These are phyloP conservation scores for Ananas comosus DNA, from an alignment of 176 grass and related monocot species.

Conservation along the genomic window DNA sequence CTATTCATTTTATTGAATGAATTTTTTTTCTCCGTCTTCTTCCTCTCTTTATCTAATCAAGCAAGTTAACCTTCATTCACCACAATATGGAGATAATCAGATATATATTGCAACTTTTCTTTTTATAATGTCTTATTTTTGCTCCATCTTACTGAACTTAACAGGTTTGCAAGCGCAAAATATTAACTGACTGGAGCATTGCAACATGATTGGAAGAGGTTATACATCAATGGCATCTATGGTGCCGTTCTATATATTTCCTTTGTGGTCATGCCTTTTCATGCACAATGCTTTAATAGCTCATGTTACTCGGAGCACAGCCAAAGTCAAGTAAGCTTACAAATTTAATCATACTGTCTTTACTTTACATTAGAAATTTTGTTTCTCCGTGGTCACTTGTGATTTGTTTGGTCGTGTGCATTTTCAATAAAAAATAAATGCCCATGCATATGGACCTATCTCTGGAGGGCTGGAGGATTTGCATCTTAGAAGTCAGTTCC, in stretches of 20 bases:
- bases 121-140: not conserved
- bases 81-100: not conserved
- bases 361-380: no score
- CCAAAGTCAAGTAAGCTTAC: conserved; percentile 54
- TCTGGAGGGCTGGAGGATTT: no score
- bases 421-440: no score
- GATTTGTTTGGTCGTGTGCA: no score
- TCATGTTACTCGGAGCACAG: conserved; percentile 65
- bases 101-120: not conserved
- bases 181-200: conserved; percentile 69
- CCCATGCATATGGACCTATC: no score
- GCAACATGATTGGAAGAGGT: conserved; percentile 60
- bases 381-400: no score
- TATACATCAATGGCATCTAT: conserved; percentile 68
- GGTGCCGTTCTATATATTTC: conserved; percentile 93
- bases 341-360: not conserved
- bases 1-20: no score
- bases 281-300: conserved; percentile 86
- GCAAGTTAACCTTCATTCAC: not conserved
- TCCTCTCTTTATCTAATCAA: not conserved
- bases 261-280: conserved; percentile 86
- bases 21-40: no score
- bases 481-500: no score
- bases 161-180: conserved; percentile 80
- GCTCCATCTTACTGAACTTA: conserved; percentile 3